Conservation (phyloP, 1,284 basidiomycete species). For the Mycena sp. region DNA sequence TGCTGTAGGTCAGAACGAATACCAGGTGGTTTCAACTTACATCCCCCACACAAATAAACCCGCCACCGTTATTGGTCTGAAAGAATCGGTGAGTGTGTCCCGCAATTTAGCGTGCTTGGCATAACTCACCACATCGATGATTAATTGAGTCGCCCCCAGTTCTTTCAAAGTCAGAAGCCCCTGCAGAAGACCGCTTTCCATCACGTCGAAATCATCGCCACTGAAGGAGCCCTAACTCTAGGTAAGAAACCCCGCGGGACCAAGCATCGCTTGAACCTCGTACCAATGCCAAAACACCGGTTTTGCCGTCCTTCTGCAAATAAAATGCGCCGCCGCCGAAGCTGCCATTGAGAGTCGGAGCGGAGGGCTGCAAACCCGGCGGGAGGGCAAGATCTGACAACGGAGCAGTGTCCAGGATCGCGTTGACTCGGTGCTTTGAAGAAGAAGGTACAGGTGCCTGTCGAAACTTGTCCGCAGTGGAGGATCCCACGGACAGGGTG, state of each 20-base stretch:
- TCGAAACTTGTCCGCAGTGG: slow-evolving; percentile 12
- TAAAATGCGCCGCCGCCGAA: slow-evolving; percentile 62
- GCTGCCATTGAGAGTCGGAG: slow-evolving; percentile 53
- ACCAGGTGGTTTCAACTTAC: no score
- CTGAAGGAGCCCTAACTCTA: slow-evolving; percentile 1
- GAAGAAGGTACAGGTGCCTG: slow-evolving; percentile 46
- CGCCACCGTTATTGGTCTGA: slow-evolving; percentile 68
- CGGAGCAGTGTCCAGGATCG: no score
- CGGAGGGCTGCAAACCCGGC: slow-evolving; percentile 50
- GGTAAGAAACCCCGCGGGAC: slow-evolving; percentile 38
- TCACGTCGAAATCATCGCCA: slow-evolving; percentile 10
- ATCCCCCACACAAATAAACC: slow-evolving; percentile 68
- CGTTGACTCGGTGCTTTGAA: no score
- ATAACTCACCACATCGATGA: slow-evolving; percentile 62
- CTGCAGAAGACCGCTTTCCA: slow-evolving; percentile 50
- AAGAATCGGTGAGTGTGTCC: not conserved
- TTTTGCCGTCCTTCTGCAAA: slow-evolving; percentile 57
- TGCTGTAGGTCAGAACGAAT: no score
- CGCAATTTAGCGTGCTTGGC: not conserved
- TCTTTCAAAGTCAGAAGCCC: slow-evolving; percentile 59
- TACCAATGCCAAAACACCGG: slow-evolving; percentile 63
- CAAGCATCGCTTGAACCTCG: slow-evolving; percentile 57
- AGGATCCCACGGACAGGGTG: slow-evolving; percentile 25
- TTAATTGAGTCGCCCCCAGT: slow-evolving; percentile 58
- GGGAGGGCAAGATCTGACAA: no score